A percentile compares a stretch with the other conserved stretches of the same genome.
These are phyloP conservation scores for Salix purpurea DNA, from an alignment of 345 rosid species.

Conservation along the genomic window DNA sequence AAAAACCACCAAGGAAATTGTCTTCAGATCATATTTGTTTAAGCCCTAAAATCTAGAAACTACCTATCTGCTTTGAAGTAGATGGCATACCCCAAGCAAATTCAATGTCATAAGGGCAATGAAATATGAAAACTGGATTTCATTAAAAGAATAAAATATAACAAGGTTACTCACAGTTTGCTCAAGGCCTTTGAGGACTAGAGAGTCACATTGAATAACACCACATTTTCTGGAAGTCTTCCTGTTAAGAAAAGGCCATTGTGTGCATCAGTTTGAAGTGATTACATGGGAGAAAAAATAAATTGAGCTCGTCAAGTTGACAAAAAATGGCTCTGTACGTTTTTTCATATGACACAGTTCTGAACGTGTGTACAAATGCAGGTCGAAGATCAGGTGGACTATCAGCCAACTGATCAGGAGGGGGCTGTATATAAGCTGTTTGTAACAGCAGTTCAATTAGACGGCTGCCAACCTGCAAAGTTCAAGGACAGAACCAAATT, in stretches of 20 bases:
- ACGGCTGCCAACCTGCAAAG: conserved; percentile 83
- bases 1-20: not conserved
- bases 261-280: conserved; percentile 6
- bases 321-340: conserved; percentile 43
- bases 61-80: not conserved
- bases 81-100: not conserved
- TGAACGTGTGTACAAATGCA: conserved; percentile 76
- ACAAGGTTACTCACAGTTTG: conserved; percentile 57
- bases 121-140: not conserved
- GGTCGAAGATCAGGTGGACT: conserved; percentile 82
- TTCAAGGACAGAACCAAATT: conserved; percentile 10
- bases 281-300: conserved; percentile 1
- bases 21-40: not conserved
- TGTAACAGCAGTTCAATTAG: conserved; percentile 72
- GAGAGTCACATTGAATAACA: conserved; percentile 72
- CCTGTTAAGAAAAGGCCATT: conserved; percentile 39
- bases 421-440: conserved; percentile 84
- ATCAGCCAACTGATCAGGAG: conserved; percentile 56
- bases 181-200: conserved; percentile 82
- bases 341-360: conserved; percentile 42
- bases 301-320: not conserved
- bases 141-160: conserved; percentile 3
- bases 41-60: conserved; percentile 1
- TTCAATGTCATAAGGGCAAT: not conserved
- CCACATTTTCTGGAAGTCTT: conserved; percentile 65